Evolutionary conservation across 768 basidiomycete species (phyloP).

Genomic region (Fomitopsis pulvina): DNA sequence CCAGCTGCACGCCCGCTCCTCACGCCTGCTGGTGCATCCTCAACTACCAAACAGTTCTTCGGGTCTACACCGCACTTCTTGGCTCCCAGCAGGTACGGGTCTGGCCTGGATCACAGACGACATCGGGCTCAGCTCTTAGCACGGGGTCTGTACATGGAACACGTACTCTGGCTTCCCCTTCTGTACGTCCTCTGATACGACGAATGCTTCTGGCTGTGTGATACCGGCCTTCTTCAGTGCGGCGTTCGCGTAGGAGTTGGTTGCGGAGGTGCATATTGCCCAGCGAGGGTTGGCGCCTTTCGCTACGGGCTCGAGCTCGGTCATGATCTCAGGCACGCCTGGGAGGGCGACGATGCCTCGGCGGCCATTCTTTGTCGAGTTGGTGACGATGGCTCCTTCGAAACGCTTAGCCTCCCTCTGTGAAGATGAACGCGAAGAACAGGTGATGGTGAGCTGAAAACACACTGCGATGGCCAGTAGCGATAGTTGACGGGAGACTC

Average conservation of each 20-base stretch:
- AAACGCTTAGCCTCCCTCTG: constrained; percentile 73
- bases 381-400: constrained; percentile 70
- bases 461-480: neutral
- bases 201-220: constrained; percentile 64
- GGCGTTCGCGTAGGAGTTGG: constrained; percentile 62
- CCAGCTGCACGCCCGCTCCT: constrained; percentile 76
- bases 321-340: constrained; percentile 56
- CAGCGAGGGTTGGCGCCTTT: constrained; percentile 55
- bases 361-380: constrained; percentile 46
- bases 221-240: constrained; percentile 65
- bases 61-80: constrained; percentile 58
- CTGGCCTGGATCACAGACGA: constrained; percentile 43
- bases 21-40: constrained; percentile 88
- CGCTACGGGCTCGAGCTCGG: constrained; percentile 29
- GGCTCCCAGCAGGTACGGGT: constrained; percentile 88
- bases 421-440: constrained; percentile 5
- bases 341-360: constrained; percentile 66
- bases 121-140: neutral
- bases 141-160: neutral
- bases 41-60: constrained; percentile 76
- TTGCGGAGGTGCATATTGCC: constrained; percentile 89
- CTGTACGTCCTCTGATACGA: constrained; percentile 77
- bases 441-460: neutral
- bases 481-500: constrained; percentile 8
- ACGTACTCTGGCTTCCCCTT: constrained; percentile 74